Conservation (phyloP, 129 eudicot species). For the Centaurea solstitialis region DNA sequence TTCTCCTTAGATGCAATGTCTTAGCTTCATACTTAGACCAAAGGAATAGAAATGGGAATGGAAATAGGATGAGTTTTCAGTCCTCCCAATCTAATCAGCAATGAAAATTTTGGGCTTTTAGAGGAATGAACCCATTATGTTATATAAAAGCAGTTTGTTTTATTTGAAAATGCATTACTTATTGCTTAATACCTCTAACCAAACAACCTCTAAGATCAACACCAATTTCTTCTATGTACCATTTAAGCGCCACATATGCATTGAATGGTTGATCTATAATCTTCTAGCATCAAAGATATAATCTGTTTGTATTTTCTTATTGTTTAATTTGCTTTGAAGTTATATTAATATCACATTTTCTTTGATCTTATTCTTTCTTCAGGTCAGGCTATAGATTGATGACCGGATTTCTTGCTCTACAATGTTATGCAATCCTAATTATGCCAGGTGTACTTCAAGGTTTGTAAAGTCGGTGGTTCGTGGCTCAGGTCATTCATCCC, state of each 20-base stretch:
- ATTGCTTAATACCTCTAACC: no score
- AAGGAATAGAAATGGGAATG: not conserved
- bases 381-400: slow-evolving; percentile 91
- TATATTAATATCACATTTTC: slow-evolving; percentile 15
- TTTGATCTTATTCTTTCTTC: slow-evolving; percentile 47
- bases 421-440: slow-evolving; percentile 72
- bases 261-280: not conserved
- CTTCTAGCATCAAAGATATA: slow-evolving; percentile 4
- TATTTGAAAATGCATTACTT: no score
- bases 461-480: slow-evolving; percentile 43
- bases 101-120: no score
- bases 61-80: no score
- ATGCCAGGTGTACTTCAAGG: slow-evolving; percentile 97
- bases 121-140: no score
- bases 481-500: slow-evolving; percentile 31
- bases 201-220: not conserved
- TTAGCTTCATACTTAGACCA: not conserved
- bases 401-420: slow-evolving; percentile 77
- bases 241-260: not conserved
- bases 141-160: no score
- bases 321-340: not conserved
- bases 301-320: not conserved
- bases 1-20: not conserved
- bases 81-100: no score
- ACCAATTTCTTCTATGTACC: not conserved